Base-by-base conservation (phyloP, 805 yeast species). In the Isabelozyma heimii region DNA sequence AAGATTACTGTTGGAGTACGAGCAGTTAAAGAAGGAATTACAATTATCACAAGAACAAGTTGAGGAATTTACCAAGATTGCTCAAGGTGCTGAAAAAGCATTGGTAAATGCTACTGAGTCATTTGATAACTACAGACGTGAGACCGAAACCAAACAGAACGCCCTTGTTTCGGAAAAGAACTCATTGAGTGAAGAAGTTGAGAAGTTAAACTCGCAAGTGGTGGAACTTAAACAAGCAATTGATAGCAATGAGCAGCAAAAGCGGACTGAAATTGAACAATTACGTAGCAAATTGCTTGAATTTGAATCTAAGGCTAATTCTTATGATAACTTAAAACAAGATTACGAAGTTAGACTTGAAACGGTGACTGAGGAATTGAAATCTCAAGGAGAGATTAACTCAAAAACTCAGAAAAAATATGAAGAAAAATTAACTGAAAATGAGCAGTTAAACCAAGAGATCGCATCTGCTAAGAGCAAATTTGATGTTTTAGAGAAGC, bases 11-110 rank as follows among this genome's bases (percentile, higher is more conserved):
- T 56, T 66, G 12, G 80, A 79, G 42, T 62, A 80, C 17, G 76
- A 75, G 33, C 72, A 72, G 48, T 69, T 85, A 8, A 72, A 76
- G 46, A 70, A 74, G 42, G 89, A 85, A 47, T 73, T 86, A 47
- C 78, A 75, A 17, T 69, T 79, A 13, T 81, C 89, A 0, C 79
- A 80, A 53, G 70, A 77, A n/a, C 82, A 78, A 56, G 76, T 80
- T 8, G 74, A 74, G n/a, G 84, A 85, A 54, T 80, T 84, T 60
- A 80, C 83, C 48, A 71, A 70, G n/a, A 75, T 89, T 39, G 83
- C 91, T 0, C 66, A 67, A 45, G 81, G 87, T 12, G 81, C 89
- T 3, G 95, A 89, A 59, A 80, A 79, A 46, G 82, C 91, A 5
- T 70, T 89, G 37, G 65, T 69, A 37, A 72, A 76, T 42, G 70